A percentile compares a stretch with the other conserved stretches of the same genome.
Conservation (phyloP, 2,329 filamentous ascomycete species). For the Sarocladium strictum region DNA sequence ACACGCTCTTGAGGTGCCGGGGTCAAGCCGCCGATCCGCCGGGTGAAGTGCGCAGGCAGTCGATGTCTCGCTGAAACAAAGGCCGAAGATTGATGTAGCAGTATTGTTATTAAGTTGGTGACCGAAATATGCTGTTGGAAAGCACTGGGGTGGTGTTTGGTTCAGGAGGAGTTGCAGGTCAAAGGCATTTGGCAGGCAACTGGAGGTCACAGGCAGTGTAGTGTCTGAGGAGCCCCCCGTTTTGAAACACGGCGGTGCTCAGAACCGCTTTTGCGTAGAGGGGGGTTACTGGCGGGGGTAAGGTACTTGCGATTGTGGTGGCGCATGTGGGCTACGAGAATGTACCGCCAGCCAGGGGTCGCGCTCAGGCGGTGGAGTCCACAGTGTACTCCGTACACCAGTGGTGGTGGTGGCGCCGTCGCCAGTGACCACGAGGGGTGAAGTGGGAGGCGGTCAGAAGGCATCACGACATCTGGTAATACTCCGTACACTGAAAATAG, state of each 20-base stretch:
- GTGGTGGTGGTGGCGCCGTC: background rate
- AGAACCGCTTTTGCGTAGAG: background rate
- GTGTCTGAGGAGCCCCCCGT: slow-evolving; percentile 5
- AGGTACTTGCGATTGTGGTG: background rate
- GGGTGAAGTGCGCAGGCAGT: background rate
- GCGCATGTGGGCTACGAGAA: background rate
- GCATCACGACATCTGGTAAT: background rate
- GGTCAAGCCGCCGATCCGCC: slow-evolving; percentile 4
- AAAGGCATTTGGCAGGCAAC: background rate
- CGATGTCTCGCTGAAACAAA: background rate
- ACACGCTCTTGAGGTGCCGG: slow-evolving; percentile 2
- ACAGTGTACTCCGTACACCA: no score
- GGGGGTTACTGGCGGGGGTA: slow-evolving; percentile 2
- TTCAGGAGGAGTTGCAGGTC: slow-evolving; percentile 5
- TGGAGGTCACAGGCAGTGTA: background rate
- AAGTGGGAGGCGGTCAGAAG: background rate
- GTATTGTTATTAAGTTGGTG: background rate
- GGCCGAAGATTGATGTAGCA: background rate
- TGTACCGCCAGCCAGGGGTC: slow-evolving; percentile 3
- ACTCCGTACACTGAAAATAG: no score
- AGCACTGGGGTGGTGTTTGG: background rate
- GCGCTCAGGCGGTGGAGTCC: background rate
- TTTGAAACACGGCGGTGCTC: slow-evolving; percentile 1
- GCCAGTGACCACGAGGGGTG: background rate
- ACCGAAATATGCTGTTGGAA: background rate